Base-by-base conservation (phyloP, 768 basidiomycete species). In the Dentipellis sp. region DNA sequence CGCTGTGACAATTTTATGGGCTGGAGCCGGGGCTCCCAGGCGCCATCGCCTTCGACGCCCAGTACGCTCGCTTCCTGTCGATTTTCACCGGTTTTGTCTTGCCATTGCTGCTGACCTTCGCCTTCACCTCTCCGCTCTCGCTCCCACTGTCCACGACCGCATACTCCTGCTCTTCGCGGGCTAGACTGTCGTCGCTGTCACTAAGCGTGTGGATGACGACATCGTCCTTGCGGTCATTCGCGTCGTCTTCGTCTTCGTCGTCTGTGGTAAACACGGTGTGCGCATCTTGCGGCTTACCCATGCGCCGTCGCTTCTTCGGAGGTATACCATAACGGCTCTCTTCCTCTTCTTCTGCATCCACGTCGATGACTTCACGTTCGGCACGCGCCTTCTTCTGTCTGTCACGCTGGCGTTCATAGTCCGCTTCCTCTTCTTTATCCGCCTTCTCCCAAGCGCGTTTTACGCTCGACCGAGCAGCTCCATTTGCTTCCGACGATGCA, bases 231-330 rank as follows among this genome's bases (percentile, higher is more conserved):
- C 14, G 40, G 14, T 42, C 14, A 14, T 14, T 51, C 7, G 55
- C 63, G 14, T 57, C 64, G 36, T 65, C 69, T 10, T 75, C 79
- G 38, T 78, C 77, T 5, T 73, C 72, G n/a, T 75, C 77, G 51
- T 79, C 77, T 2, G 77, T 75, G 54, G 78, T 80, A 66, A 78
- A 83, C 8, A 78, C 74, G 1, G 76, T 72, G 59, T 75, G 59
- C 65, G 75, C 72, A 55, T 71, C 69, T 52, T 61, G 57, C 42
- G 60, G 54, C 22, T 58, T 60, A n/a, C 72, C 78, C 14, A 69
- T 75, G 58, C 67, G 74, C 54, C 72, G 70, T 45, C 77, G 74
- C 64, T 82, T 80, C 64, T 68, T 73, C 11, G 76, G 71, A 10
- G 75, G 76, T 10, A 70, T 69, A 10, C 57, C 63, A 59, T 72